These are phyloP conservation scores for Rhizopus microsporus DNA, from an alignment of 371 early-diverging fungal species.

Conservation along the genomic window DNA sequence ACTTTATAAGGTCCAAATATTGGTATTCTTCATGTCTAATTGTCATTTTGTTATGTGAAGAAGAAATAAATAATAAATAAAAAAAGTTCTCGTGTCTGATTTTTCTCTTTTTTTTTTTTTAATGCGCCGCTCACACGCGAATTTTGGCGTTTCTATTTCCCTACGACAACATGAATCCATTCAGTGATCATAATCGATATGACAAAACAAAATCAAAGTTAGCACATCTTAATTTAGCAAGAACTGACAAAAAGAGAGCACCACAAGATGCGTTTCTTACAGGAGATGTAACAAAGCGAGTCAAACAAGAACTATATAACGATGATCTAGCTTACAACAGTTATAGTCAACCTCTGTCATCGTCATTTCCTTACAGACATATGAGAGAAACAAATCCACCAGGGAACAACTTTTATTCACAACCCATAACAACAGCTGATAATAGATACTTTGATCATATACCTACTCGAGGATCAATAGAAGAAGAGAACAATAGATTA, in stretches of 20 bases:
- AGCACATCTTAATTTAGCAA: neutral
- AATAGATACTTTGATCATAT: neutral
- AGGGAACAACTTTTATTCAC: neutral
- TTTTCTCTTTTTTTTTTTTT: slow-evolving; percentile 1
- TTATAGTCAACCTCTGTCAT: neutral
- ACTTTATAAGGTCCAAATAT: slow-evolving; percentile 86
- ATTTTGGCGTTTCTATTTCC: neutral
- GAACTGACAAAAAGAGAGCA: neutral
- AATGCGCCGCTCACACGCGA: slow-evolving; percentile 1
- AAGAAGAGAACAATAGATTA: slow-evolving; percentile 1
- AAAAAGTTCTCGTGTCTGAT: neutral
- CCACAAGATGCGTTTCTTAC: neutral
- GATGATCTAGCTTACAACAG: neutral
- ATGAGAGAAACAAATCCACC: neutral
- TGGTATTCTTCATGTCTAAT: slow-evolving; percentile 78
- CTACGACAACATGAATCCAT: slow-evolving; percentile 1
- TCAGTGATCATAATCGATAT: neutral
- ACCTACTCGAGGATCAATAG: neutral
- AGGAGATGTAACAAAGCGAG: neutral
- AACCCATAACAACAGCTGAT: neutral
- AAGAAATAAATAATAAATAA: slow-evolving; percentile 3
- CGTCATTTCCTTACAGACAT: neutral
- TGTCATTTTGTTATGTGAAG: slow-evolving; percentile 23
- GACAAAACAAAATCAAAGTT: slow-evolving; percentile 1
- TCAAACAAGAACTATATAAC: neutral